These are phyloP conservation scores for Microcos paniculata DNA, from an alignment of 345 rosid species.

Conservation along the genomic window DNA sequence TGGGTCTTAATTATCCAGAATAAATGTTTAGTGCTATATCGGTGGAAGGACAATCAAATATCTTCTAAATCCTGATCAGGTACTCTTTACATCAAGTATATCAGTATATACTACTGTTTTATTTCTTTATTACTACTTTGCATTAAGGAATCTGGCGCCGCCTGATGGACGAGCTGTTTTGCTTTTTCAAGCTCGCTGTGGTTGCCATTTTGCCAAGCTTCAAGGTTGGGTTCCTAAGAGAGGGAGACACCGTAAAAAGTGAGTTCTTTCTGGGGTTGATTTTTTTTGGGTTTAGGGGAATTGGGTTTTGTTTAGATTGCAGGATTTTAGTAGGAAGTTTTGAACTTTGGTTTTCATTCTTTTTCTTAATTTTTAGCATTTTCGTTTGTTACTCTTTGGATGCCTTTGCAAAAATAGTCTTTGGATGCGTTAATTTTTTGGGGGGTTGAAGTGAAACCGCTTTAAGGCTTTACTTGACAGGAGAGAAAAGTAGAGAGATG, in stretches of 20 bases:
- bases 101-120: too few species aligned
- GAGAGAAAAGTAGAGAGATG: too few species aligned
- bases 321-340: neutral
- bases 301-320: neutral
- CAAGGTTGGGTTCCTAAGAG: constrained; percentile 86
- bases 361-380: neutral
- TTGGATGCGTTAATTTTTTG: too few species aligned
- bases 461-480: too few species aligned
- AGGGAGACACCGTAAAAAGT: constrained; percentile 86
- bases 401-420: neutral
- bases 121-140: too few species aligned
- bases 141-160: constrained; percentile 91
- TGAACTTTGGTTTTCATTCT: neutral
- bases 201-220: constrained; percentile 86
- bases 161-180: constrained; percentile 86
- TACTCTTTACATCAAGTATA: too few species aligned
- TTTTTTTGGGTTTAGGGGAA: neutral
- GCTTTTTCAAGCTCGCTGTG: constrained; percentile 81
- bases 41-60: too few species aligned
- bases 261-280: constrained; percentile 27
- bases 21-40: too few species aligned
- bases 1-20: too few species aligned
- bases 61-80: too few species aligned
- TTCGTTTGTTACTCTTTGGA: neutral
- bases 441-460: neutral